Evolutionary conservation across 208 protist genomes (phyloP), one percentile per base, ranked within the genome.

Genomic region (Leishmania braziliensis): DNA sequence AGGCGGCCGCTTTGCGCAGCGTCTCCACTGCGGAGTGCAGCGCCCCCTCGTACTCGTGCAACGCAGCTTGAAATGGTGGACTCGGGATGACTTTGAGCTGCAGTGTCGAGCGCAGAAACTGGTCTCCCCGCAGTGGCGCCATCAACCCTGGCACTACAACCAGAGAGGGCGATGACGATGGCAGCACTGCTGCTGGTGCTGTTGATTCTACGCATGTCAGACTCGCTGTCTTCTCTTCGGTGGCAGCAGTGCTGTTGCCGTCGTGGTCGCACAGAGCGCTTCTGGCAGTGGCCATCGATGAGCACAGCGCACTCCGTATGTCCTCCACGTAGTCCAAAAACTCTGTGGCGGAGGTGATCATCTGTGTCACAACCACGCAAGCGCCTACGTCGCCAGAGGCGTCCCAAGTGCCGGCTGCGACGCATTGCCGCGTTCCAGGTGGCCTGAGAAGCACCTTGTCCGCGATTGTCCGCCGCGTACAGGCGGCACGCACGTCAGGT

Each of bases 341-440:
- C 82, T 88, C 86, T 2, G 74, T 60, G 20, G 82, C 89, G 33
- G 74, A 82, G 51, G 85, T 80, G 60, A 86, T 51, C 72, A 86
- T 83, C 82, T 90, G 89, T 20, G 89, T 89, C 56, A 92, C 73
- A 1, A 92, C 78, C 54, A 85, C 81, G 18, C 29, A 54, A 0
- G 84, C 84, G 2, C 75, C 75, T 36, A 48, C 72, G 3, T 14
- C 23, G 60, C 29, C n/a, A 18, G n/a, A 66, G 18, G 6, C 26
- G 60, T 39, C 60, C 60, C n/a, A 39, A 29, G n/a, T n/a, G 23
- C 60, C n/a, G 63, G 18, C 54, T 3, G 36, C 58, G 75, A 75
- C 3, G 71, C 51, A 16, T 60, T 60, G 48, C n/a, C 16, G 50
- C 16, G 46, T 60, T 54, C 16, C 71, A 14, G 71, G 29, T 60